A percentile compares a stretch with the other conserved stretches of the same genome.
Evolutionary conservation across 2,329 filamentous ascomycete genomes (phyloP).

Genomic region (Teratosphaeria epicoccoides): DNA sequence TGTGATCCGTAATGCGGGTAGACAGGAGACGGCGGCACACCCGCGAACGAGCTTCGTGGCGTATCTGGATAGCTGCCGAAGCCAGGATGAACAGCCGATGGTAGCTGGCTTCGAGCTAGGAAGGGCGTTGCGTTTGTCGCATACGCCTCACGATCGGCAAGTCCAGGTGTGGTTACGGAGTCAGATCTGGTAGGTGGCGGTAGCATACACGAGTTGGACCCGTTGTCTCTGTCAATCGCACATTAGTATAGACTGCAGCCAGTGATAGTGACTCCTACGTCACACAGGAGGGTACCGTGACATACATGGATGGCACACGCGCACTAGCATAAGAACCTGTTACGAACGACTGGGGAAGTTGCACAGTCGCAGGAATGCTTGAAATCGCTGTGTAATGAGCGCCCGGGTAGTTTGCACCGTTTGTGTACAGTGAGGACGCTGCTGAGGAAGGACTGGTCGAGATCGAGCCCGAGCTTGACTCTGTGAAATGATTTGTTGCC

Average conservation of each 20-base stretch:
- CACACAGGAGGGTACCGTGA: slow-evolving; percentile 16
- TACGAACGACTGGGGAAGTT: slow-evolving; percentile 29
- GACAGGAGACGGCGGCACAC: slow-evolving; percentile 15
- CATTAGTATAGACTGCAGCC: slow-evolving; percentile 13
- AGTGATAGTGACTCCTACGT: not conserved
- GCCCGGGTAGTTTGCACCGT: slow-evolving; percentile 16
- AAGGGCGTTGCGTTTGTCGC: slow-evolving; percentile 14
- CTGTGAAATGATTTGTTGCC: slow-evolving; percentile 40
- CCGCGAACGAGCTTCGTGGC: slow-evolving; percentile 14
- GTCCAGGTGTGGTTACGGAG: slow-evolving; percentile 15
- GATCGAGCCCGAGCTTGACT: slow-evolving; percentile 46
- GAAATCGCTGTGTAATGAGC: slow-evolving; percentile 29
- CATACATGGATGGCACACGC: slow-evolving; percentile 36
- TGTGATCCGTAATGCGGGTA: slow-evolving; percentile 9
- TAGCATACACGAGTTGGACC: slow-evolving; percentile 18
- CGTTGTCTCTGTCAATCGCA: slow-evolving; percentile 20
- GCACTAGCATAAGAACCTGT: slow-evolving; percentile 29
- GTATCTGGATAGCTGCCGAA: slow-evolving; percentile 24
- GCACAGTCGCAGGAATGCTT: slow-evolving; percentile 23
- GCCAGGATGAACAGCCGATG: slow-evolving; percentile 16
- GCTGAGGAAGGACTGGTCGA: slow-evolving; percentile 43
- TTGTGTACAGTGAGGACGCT: slow-evolving; percentile 36
- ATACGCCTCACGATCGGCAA: slow-evolving; percentile 21
- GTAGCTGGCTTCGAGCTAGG: slow-evolving; percentile 19
- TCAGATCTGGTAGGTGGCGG: slow-evolving; percentile 19